Evolutionary conservation across 2,329 filamentous ascomycete species (phyloP).

Genomic region (Cryphonectria japonica): DNA sequence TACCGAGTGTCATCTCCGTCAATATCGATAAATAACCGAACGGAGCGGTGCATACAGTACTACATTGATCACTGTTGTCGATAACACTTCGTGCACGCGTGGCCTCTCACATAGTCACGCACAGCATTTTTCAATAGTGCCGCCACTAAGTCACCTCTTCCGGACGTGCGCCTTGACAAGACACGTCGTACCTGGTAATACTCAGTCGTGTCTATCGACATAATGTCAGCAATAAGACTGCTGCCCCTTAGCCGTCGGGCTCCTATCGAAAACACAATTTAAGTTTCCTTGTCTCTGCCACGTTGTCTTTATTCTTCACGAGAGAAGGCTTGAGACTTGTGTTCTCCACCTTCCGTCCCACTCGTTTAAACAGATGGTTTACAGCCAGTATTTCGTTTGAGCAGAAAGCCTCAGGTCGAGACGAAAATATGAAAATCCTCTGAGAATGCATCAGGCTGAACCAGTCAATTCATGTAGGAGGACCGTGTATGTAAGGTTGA

Average conservation of each 20-base stretch:
- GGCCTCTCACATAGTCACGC: constrained; percentile 1
- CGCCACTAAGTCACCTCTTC: constrained; percentile 6
- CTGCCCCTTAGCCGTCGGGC: background rate
- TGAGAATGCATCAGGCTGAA: background rate
- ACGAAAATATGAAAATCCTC: background rate
- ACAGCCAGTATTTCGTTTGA: background rate
- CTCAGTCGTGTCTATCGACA: background rate
- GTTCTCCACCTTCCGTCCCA: constrained; percentile 4
- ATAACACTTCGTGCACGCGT: constrained; percentile 15
- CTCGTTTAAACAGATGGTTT: background rate
- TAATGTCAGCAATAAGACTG: background rate
- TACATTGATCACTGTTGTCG: background rate
- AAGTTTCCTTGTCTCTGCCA: background rate
- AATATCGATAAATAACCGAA: background rate
- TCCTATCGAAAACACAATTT: background rate
- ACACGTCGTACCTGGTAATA: background rate
- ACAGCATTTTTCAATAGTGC: constrained; percentile 18
- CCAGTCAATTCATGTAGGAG: background rate
- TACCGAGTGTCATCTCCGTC: background rate
- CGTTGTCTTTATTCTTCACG: background rate
- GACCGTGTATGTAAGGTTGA: background rate
- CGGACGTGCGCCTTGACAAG: background rate
- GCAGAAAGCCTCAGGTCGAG: background rate
- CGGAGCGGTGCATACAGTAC: background rate
- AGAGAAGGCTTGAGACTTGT: background rate